Base-by-base conservation (phyloP, 2,329 filamentous ascomycete genomes). In the Xylariaceae sp. region DNA sequence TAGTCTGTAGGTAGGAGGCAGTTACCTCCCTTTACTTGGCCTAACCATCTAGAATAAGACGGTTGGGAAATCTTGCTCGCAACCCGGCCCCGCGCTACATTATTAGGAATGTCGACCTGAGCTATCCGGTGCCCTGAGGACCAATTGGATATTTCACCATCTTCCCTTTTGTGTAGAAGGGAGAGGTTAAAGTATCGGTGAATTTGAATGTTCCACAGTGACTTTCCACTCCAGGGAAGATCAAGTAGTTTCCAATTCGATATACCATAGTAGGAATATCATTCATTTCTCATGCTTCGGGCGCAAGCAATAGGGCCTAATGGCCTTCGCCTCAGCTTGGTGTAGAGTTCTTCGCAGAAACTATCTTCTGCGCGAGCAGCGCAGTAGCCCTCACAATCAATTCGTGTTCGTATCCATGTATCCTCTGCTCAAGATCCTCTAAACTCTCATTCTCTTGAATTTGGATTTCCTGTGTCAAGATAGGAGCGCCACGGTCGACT, bases 401-500 rank as follows among this genome's bases (percentile, higher is more conserved):
- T 51, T 75, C 74, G 76, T 87, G 86, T 71, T 90, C 87, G 26
- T 80, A 76, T 47, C 70, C 69, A 68, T 89, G 86, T 54, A 89
- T 83, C 64, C 83, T 80, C 61, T 76, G 70, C 67, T 86, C 79
- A 46, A 90, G 73, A 13, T 77, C 77, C 47, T 81, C 78, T 55
- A 87, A 59, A 44, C 74, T 76, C 60, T 84, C 79, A 40, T 78
- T 79, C 42, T 77, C 76, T 56, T 80, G 77, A 44, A 76, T 78
- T 45, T 78, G 73, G 19, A 90, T 79, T 68, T 87, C 81, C 59
- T 74, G 71, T 9, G 83, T 79, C 34, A 87, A 67, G 62, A 90
- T 81, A 10, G 84, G 81, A 57, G 79, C 75, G 0, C 87, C 87
- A 64, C 83, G 79, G 71, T 89, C 87, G 52, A 90, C 86, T 67